A percentile compares a stretch with the other conserved stretches of the same genome.
These are phyloP conservation scores for Beta corolliflora DNA, from an alignment of 179 eudicot species.

Conservation along the genomic window DNA sequence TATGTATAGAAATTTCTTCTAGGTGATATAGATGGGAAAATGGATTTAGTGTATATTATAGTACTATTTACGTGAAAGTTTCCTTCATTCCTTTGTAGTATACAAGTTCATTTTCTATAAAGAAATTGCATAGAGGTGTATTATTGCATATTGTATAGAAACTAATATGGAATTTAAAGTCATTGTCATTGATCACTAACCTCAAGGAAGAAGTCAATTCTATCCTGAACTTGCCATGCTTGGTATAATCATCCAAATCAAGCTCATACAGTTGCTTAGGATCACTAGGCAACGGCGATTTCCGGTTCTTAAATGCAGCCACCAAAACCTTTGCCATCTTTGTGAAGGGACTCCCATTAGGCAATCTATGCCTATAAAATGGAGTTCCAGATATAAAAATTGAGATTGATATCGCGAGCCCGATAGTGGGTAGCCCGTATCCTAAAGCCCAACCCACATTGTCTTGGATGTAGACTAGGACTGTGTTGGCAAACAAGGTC, in stretches of 20 bases:
- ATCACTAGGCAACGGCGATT: slow-evolving; percentile 45
- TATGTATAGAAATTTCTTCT: no score
- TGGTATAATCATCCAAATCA: slow-evolving; percentile 55
- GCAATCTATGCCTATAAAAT: slow-evolving; percentile 63
- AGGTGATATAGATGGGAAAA: no score
- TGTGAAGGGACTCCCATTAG: slow-evolving; percentile 75
- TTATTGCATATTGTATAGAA: background rate
- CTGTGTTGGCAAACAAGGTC: slow-evolving; percentile 71
- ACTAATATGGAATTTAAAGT: background rate
- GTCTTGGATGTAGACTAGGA: slow-evolving; percentile 75
- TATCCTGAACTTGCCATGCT: slow-evolving; percentile 55
- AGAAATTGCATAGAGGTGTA: no score
- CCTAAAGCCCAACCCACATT: slow-evolving; percentile 85
- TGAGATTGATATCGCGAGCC: slow-evolving; percentile 58
- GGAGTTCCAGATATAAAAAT: slow-evolving; percentile 64
- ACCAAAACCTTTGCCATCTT: slow-evolving; percentile 76
- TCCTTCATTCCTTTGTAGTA: no score
- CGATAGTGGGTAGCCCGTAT: slow-evolving; percentile 69
- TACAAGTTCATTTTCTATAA: no score
- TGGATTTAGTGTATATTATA: no score
- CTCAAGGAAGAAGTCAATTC: slow-evolving; percentile 67
- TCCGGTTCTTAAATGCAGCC: slow-evolving; percentile 61
- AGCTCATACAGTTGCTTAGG: slow-evolving; percentile 75
- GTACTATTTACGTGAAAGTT: no score
- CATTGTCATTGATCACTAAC: slow-evolving; percentile 30